Base-by-base conservation (phyloP, 495 filamentous ascomycete species). In the Tuber melanosporum region DNA sequence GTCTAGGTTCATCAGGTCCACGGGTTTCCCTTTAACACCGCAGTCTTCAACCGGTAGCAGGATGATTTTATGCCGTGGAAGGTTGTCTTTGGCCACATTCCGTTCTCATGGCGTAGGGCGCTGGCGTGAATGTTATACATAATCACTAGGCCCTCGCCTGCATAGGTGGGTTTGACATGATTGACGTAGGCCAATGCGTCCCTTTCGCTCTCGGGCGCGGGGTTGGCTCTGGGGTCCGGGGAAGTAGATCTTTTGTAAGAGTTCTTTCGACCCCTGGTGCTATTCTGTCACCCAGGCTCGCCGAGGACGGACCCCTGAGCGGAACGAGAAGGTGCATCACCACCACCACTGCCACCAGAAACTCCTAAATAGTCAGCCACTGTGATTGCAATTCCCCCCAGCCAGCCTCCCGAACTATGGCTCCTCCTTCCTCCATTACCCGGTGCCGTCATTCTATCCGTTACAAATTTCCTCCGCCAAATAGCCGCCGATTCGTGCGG, bases 1-100 rank as follows among this genome's bases (percentile, higher is more conserved):
- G 39, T 15, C 41, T 39, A 57, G 17, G 26, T 41, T 39, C 57
- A 57, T 39, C 6, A 43, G 52, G 41, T 73, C 45, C 3, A 79
- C 41, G 9, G 87, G 87, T 32, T 90, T 88, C 17, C 95, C 95
- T 81, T 94, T 94, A 49, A 94, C 88, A 39, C 90, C 90, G 83
- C 95, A 98, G 15, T 92, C 92, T 82, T 97, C 95, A 19, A 98
- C 94, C 4, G 95, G 95, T 44, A 99, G 84, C 12, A 97, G 86
- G 22, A 99, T 87, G 36, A 88, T 90, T 79, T 93, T 93, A 62
- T 94, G 90, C 73, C 89, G 88, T 83, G 97, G 94, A 47, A 97
- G 91, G 74, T 88, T 91, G 83, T 98, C 96, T 93, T 93, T 12
- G 93, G 92, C 95, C 95, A 98, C 79, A 99, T 89, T 26, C 95